A percentile compares a stretch with the other conserved stretches of the same genome.
These are phyloP conservation scores for Candida oleophila DNA, from an alignment of 805 yeast species.

Conservation along the genomic window DNA sequence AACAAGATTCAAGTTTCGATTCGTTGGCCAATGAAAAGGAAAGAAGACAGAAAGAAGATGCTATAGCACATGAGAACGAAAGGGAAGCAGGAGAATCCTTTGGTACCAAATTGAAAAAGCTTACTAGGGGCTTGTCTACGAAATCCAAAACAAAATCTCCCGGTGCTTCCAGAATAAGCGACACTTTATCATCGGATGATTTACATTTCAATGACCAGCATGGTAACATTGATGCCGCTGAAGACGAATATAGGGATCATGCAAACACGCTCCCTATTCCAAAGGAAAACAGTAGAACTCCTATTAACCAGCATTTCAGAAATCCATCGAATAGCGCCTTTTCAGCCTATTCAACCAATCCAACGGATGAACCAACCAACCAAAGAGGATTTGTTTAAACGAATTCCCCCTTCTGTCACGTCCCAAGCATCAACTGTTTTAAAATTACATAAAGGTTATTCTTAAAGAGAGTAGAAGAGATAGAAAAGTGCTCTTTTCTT, in stretches of 20 bases:
- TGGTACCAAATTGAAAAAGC: conserved; percentile 43
- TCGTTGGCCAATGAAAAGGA: conserved; percentile 3
- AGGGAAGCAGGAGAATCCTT: conserved; percentile 18
- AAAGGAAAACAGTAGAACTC: conserved; percentile 8
- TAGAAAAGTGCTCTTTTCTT: conserved; percentile 8
- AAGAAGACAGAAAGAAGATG: not conserved
- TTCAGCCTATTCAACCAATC: conserved; percentile 16
- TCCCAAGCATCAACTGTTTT: too few relatives aligned
- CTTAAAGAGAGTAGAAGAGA: too few relatives aligned
- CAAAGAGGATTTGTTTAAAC: conserved; percentile 21
- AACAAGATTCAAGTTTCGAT: not conserved
- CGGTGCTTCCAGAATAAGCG: conserved; percentile 23
- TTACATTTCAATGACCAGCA: not conserved
- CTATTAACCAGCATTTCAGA: conserved; percentile 21
- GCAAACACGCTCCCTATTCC: conserved; percentile 1
- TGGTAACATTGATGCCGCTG: conserved; percentile 6
- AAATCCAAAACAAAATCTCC: conserved; percentile 9
- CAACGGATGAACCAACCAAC: conserved; percentile 23
- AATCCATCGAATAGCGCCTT: conserved; percentile 18
- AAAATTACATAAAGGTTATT: too few relatives aligned
- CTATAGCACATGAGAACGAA: not conserved
- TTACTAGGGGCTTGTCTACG: conserved; percentile 43
- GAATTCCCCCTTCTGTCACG: conserved; percentile 12
- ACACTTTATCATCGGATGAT: conserved; percentile 18
- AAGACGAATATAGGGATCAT: conserved; percentile 9